Evolutionary conservation across 495 filamentous ascomycete species (phyloP), one percentile per base, ranked within the genome.

Genomic region (Pyronema omphalodes): DNA sequence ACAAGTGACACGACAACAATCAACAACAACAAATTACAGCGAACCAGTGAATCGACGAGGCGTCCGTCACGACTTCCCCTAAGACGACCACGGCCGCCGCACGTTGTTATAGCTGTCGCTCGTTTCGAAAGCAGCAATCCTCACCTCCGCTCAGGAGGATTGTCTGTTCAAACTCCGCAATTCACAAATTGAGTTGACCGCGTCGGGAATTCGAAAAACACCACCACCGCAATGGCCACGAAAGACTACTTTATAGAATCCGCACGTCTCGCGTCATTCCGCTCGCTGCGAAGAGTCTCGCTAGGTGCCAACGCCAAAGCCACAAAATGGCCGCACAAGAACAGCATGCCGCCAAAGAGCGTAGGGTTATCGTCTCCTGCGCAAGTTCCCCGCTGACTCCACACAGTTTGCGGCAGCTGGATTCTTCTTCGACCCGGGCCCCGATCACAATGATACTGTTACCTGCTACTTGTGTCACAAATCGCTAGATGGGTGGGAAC

Each of bases 401-500:
- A 4, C 3, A 43, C 58, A 95, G 88, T 84, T 95, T 75, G 83
- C 84, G 40, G 82, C 86, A 53, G 84, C 84, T 6, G 91, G 91
- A 12, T 98, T 88, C 86, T 86, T 83, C 64, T 94, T 88, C 67
- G 87, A 85, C 36, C 91, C 91, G 0, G 84, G 74, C 0, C 71
- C 74, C 36, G 87, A 88, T 36, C 81, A 77, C 29, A 76, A 85
- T 52, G 91, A 98, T 67, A 78, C 86, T 66, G 84, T 82, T 3
- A 88, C 77, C 9, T 98, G 91, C 64, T 76, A 80, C 14, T 95
- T 96, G 66, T 98, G 91, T 67, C 75, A 77, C 37, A 67, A 95
- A 33, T 50, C 54, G 43, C 33, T 60, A 34, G 56, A 57, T 34
- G 52, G 57, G 47, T 58, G 64, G 43, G 53, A 49, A 40, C 7